Percentiles rank a stretch among this genome's conserved stretches.
phyloP scores from a whole-genome alignment of 1,139 yeast genomes.

The Nakaseomyces sp. region DNA sequence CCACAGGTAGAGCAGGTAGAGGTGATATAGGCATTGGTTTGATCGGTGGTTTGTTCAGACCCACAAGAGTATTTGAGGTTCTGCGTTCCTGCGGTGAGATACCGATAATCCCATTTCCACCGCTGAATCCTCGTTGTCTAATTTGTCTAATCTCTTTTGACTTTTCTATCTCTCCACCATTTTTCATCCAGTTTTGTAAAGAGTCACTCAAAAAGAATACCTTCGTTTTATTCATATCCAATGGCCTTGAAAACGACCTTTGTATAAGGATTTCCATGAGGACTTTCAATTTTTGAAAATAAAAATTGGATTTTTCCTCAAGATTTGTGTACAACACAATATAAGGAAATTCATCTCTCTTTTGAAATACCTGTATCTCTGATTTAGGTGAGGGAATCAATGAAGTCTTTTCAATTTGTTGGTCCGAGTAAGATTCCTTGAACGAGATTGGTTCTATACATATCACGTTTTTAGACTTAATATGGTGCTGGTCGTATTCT shows the following conservation, averaged over 20 bases:
- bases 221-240: background rate
- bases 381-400: slow-evolving; percentile 42
- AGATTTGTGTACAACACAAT: slow-evolving; percentile 54
- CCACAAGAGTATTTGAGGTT: background rate
- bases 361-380: slow-evolving; percentile 44
- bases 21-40: slow-evolving; percentile 3
- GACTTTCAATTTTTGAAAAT: slow-evolving; percentile 17
- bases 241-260: slow-evolving; percentile 15
- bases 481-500: slow-evolving; percentile 51
- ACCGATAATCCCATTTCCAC: background rate
- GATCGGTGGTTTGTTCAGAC: background rate
- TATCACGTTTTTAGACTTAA: slow-evolving; percentile 44
- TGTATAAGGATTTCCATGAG: slow-evolving; percentile 20
- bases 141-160: slow-evolving; percentile 1
- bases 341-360: slow-evolving; percentile 47
- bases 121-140: background rate
- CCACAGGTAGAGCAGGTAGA: slow-evolving; percentile 1
- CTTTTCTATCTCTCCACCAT: slow-evolving; percentile 3
- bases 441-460: slow-evolving; percentile 62
- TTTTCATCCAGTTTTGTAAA: slow-evolving; percentile 4
- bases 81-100: background rate
- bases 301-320: slow-evolving; percentile 9
- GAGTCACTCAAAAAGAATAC: slow-evolving; percentile 3
- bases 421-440: slow-evolving; percentile 41
- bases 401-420: slow-evolving; percentile 49